A percentile compares a stretch with the other conserved stretches of the same genome.
Evolutionary conservation across 805 yeast species (phyloP).

Genomic region (Candida ovalis): DNA sequence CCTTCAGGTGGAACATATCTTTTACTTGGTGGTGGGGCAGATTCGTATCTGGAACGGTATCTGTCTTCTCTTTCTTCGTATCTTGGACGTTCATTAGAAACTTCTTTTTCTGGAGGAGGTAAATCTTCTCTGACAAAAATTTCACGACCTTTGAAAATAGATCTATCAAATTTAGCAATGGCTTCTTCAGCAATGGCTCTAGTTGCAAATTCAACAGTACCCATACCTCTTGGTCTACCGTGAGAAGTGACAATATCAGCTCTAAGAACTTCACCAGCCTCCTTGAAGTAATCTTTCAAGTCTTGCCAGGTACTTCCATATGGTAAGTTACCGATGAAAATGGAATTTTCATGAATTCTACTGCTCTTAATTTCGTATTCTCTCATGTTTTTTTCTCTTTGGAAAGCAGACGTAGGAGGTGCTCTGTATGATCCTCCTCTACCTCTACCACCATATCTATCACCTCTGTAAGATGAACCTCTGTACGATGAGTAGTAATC

Average conservation of each 20-base stretch:
- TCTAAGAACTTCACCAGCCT: constrained; percentile 61
- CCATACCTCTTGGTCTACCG: constrained; percentile 86
- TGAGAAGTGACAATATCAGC: constrained; percentile 79
- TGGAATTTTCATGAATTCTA: constrained; percentile 64
- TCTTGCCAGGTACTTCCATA: constrained; percentile 58
- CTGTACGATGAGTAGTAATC: constrained; percentile 16
- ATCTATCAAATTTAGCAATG: constrained; percentile 63
- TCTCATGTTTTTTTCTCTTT: constrained; percentile 27
- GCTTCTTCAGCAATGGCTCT: constrained; percentile 68
- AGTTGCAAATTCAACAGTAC: constrained; percentile 77
- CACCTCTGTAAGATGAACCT: constrained; percentile 29
- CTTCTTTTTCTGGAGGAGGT: constrained; percentile 60
- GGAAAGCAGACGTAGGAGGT: constrained; percentile 12
- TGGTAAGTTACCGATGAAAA: constrained; percentile 73
- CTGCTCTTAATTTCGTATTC: constrained; percentile 37
- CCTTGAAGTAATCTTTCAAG: constrained; percentile 55
- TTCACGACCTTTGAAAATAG: constrained; percentile 64
- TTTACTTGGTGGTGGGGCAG: constrained; percentile 9
- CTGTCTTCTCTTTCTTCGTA: constrained; percentile 15
- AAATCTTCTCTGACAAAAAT: constrained; percentile 89
- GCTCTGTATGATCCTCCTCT: constrained; percentile 23
- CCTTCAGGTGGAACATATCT: constrained; percentile 27
- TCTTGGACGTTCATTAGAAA: constrained; percentile 13
- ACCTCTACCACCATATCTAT: constrained; percentile 14
- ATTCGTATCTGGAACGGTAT: constrained; percentile 5